Evolutionary conservation across 495 filamentous ascomycete species (phyloP).

Genomic region (Jackrogersella multiformis): DNA sequence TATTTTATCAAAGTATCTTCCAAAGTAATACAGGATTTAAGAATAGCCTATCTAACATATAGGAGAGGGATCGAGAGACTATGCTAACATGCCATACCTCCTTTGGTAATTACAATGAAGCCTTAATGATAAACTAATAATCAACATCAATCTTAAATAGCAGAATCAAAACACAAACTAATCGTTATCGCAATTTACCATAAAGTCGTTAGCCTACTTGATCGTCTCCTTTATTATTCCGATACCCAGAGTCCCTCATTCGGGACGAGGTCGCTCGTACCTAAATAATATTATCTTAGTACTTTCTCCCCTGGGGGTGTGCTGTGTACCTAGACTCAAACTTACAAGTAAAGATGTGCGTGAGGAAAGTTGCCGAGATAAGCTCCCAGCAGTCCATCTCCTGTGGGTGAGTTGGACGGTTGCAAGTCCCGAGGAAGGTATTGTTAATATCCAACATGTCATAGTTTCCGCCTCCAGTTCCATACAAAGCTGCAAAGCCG

Average conservation of each 20-base stretch:
- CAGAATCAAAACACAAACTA: not conserved
- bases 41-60: not conserved
- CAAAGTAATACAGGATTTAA: too few relatives aligned
- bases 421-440: slow-evolving; percentile 34
- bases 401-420: slow-evolving; percentile 24
- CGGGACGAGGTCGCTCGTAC: slow-evolving; percentile 27
- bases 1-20: too few relatives aligned
- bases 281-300: slow-evolving; percentile 12
- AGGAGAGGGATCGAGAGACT: not conserved
- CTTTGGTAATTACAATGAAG: not conserved
- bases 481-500: slow-evolving; percentile 25
- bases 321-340: not conserved
- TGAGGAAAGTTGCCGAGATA: slow-evolving; percentile 30
- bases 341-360: slow-evolving; percentile 40
- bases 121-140: not conserved
- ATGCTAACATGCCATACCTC: too few relatives aligned
- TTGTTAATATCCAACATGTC: slow-evolving; percentile 40
- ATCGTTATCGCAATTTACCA: not conserved
- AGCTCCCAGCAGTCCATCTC: slow-evolving; percentile 39
- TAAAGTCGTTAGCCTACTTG: not conserved
- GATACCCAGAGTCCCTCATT: slow-evolving; percentile 28
- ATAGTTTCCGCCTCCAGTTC: slow-evolving; percentile 24
- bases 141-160: not conserved
- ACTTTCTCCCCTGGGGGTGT: too few relatives aligned
- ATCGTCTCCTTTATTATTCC: not conserved